Conservation (phyloP, 495 filamentous ascomycete species). For the Zalerion maritima region DNA sequence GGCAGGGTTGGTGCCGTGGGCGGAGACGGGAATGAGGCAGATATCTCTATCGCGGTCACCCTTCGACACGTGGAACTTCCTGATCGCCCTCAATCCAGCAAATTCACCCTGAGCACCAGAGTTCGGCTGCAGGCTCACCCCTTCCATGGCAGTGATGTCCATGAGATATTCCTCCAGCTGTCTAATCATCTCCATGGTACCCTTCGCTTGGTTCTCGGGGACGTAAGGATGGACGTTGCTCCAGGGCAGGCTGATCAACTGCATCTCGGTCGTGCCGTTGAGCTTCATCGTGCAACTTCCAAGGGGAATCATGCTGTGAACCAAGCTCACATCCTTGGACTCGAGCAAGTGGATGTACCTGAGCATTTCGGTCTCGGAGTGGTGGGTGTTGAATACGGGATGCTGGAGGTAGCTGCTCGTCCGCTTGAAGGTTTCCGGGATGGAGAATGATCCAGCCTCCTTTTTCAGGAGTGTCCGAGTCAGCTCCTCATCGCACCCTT, state of each 20-base stretch:
- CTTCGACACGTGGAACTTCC: conserved; percentile 63
- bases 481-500: conserved; percentile 8
- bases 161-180: conserved; percentile 65
- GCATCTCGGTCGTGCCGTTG: conserved; percentile 90
- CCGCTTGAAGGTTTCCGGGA: conserved; percentile 52
- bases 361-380: conserved; percentile 91
- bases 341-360: conserved; percentile 91
- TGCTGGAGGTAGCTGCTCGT: conserved; percentile 71
- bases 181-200: conserved; percentile 54
- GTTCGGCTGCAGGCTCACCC: conserved; percentile 86
- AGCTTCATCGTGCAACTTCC: conserved; percentile 99
- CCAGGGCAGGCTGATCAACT: conserved; percentile 75
- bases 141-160: conserved; percentile 81
- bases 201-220: conserved; percentile 44
- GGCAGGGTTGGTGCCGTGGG: conserved; percentile 94
- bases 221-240: conserved; percentile 77
- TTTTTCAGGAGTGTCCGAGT: no score
- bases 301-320: conserved; percentile 98
- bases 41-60: conserved; percentile 63
- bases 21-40: conserved; percentile 91
- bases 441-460: no score
- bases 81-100: conserved; percentile 81
- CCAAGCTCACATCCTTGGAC: conserved; percentile 88
- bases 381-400: conserved; percentile 92
- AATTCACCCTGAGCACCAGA: conserved; percentile 97